Conservation (phyloP, 2,329 filamentous ascomycete genomes). For the Cladosporium sp. region DNA sequence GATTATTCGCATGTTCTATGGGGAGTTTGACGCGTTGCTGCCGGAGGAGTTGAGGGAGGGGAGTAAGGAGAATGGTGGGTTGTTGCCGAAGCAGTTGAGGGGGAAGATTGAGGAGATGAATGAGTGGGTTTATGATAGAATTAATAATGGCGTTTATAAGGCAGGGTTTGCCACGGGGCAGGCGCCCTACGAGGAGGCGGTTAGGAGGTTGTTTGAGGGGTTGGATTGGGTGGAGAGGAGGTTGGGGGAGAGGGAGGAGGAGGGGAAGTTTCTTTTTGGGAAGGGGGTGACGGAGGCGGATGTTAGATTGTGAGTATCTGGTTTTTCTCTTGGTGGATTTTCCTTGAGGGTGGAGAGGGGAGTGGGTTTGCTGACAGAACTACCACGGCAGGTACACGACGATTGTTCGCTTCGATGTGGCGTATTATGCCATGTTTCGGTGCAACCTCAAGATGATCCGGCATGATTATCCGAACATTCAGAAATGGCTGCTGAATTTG, state of each 20-base stretch:
- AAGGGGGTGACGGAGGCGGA: slow-evolving; percentile 74
- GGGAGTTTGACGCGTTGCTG: slow-evolving; percentile 65
- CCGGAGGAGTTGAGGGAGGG: slow-evolving; percentile 51
- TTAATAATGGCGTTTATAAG: slow-evolving; percentile 52
- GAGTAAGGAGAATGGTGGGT: slow-evolving; percentile 51
- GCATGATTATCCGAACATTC: slow-evolving; percentile 52
- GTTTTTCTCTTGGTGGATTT: slow-evolving; percentile 6
- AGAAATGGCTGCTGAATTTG: slow-evolving; percentile 43
- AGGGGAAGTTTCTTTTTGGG: slow-evolving; percentile 69
- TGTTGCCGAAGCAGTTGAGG: slow-evolving; percentile 64
- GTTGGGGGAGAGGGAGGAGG: slow-evolving; percentile 47
- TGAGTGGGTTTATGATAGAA: slow-evolving; percentile 69
- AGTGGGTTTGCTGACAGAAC: slow-evolving; percentile 6
- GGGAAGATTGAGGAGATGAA: slow-evolving; percentile 71
- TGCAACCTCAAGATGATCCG: slow-evolving; percentile 62
- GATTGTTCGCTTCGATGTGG: slow-evolving; percentile 67
- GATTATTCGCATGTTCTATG: slow-evolving; percentile 84
- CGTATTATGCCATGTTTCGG: slow-evolving; percentile 86
- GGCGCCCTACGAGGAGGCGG: slow-evolving; percentile 74
- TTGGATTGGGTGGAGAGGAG: slow-evolving; percentile 74
- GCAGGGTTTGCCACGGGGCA: slow-evolving; percentile 81
- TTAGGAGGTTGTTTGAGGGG: slow-evolving; percentile 66
- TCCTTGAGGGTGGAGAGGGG: too few relatives aligned
- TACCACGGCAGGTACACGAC: slow-evolving; percentile 52
- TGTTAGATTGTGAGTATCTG: slow-evolving; percentile 57